Conservation (phyloP, 2,329 filamentous ascomycete genomes). For the Periconia sp. region DNA sequence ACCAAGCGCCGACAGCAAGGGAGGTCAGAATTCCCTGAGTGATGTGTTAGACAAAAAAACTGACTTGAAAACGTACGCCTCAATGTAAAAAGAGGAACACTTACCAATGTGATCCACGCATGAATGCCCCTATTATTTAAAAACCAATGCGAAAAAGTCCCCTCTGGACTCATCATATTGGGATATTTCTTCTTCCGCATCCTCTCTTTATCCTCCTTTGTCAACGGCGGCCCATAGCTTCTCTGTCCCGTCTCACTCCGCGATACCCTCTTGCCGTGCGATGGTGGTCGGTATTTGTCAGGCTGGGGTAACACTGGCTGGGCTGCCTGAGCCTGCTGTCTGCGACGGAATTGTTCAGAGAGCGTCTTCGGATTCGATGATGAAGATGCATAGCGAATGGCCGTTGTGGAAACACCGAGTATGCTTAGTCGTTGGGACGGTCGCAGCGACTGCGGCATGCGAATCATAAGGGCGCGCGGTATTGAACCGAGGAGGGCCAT, state of each 20-base stretch:
- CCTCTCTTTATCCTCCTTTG: constrained; percentile 63
- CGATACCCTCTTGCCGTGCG: constrained; percentile 73
- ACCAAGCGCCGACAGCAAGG: constrained; percentile 72
- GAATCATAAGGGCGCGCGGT: constrained; percentile 38
- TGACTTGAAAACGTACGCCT: constrained; percentile 3
- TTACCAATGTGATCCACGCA: constrained; percentile 79
- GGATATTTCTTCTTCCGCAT: constrained; percentile 78
- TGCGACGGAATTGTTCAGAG: constrained; percentile 31
- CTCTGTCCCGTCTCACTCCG: constrained; percentile 57
- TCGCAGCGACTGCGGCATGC: constrained; percentile 25
- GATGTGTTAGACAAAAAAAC: not conserved
- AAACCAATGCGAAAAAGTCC: constrained; percentile 83
- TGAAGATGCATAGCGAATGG: constrained; percentile 36
- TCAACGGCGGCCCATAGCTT: constrained; percentile 75
- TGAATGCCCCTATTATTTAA: constrained; percentile 77
- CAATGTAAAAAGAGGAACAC: not conserved
- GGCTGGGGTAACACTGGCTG: constrained; percentile 75
- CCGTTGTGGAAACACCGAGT: constrained; percentile 6
- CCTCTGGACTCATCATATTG: constrained; percentile 81
- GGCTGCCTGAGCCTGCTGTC: constrained; percentile 32
- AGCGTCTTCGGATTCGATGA: constrained; percentile 23
- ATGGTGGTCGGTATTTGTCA: constrained; percentile 86
- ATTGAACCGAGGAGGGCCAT: constrained; percentile 39
- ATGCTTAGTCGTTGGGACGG: constrained; percentile 15
- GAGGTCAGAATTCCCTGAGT: constrained; percentile 65